phyloP scores from a whole-genome alignment of 805 yeast genomes.

The Metschnikowia arizonensis region DNA sequence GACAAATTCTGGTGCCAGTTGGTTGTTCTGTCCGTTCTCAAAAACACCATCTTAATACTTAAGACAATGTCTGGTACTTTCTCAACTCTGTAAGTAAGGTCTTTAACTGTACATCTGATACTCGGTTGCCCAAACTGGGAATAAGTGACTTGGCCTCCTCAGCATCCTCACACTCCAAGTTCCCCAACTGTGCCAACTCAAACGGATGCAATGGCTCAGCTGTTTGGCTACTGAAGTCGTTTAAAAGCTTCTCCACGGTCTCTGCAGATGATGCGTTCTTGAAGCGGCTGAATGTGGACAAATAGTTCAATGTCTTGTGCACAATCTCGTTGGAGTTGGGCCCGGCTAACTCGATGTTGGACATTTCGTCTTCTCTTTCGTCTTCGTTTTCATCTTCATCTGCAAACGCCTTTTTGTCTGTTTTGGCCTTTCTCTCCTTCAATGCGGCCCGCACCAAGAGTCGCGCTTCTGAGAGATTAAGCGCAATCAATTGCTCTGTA shows the following conservation, averaged over 20 bases:
- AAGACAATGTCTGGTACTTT: constrained; percentile 44
- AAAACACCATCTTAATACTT: too few species aligned
- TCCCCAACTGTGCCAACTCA: constrained; percentile 88
- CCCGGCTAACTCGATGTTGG: constrained; percentile 49
- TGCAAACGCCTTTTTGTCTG: constrained; percentile 24
- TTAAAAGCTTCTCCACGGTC: constrained; percentile 85
- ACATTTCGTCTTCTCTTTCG: constrained; percentile 42
- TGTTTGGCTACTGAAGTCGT: constrained; percentile 56
- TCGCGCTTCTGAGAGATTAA: constrained; percentile 87
- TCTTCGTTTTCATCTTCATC: constrained; percentile 35
- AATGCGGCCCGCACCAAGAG: constrained; percentile 86
- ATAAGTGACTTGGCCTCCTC: constrained; percentile 94
- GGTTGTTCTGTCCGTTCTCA: too few species aligned
- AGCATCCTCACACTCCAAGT: constrained; percentile 90
- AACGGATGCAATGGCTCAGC: constrained; percentile 76
- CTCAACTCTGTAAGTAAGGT: constrained; percentile 83
- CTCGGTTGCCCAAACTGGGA: constrained; percentile 80
- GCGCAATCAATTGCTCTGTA: constrained; percentile 70
- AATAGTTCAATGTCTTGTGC: constrained; percentile 85
- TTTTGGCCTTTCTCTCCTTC: constrained; percentile 50
- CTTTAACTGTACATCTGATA: constrained; percentile 82
- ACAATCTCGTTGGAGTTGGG: constrained; percentile 83
- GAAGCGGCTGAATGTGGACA: constrained; percentile 82
- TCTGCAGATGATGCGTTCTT: constrained; percentile 88
- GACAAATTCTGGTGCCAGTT: neutral